phyloP scores from a whole-genome alignment of 768 basidiomycete species.

The Naganishia kalamii region DNA sequence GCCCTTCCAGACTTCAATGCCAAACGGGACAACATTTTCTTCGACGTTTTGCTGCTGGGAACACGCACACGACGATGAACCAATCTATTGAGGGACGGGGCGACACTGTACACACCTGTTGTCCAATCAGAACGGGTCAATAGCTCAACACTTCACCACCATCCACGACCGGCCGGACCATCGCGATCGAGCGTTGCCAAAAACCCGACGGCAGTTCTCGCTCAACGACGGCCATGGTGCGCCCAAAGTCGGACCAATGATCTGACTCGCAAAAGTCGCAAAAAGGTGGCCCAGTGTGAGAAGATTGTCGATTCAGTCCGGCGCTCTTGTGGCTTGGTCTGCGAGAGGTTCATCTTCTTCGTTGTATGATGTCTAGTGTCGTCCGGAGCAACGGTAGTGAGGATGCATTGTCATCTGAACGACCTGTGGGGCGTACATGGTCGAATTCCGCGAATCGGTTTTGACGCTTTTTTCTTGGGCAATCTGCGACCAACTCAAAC shows the following conservation, averaged over 20 bases:
- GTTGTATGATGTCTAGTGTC: no score
- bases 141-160: not conserved
- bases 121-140: not conserved
- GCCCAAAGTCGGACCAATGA: not conserved
- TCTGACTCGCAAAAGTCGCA: not conserved
- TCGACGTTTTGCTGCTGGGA: not conserved
- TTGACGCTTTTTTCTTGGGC: no score
- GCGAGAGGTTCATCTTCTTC: no score
- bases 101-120: not conserved
- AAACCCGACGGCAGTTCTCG: constrained; percentile 3
- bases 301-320: not conserved
- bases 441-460: no score
- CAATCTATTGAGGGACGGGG: not conserved
- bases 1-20: constrained; percentile 22
- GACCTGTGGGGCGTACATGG: no score
- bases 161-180: not conserved
- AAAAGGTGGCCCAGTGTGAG: not conserved
- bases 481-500: no score
- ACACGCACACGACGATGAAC: constrained; percentile 12
- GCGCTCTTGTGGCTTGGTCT: not conserved
- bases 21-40: constrained; percentile 24
- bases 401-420: no score
- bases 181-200: constrained; percentile 16
- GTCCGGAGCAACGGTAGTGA: no score
- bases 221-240: not conserved